phyloP scores from a whole-genome alignment of 805 yeast genomes.

The Cyberlindnera misumaiensis region DNA sequence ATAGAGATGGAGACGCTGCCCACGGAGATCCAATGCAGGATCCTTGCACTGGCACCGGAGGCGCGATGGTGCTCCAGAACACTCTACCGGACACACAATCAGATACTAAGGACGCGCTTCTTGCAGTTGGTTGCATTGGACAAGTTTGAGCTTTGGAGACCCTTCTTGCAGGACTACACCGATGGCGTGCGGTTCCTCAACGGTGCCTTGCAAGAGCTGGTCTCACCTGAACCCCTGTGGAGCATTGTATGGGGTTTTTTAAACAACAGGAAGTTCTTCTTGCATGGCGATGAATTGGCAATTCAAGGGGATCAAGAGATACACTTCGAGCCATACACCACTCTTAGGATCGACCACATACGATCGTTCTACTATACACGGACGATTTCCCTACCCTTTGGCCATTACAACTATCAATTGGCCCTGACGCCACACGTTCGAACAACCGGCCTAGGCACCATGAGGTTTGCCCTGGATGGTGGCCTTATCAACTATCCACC shows the following conservation, averaged over 20 bases:
- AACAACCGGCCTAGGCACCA: slow-evolving; percentile 45
- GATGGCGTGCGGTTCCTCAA: slow-evolving; percentile 26
- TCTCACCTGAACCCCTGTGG: slow-evolving; percentile 32
- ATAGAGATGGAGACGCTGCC: slow-evolving; percentile 27
- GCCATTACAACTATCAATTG: slow-evolving; percentile 17
- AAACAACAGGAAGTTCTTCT: slow-evolving; percentile 46
- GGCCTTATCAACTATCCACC: slow-evolving; percentile 37
- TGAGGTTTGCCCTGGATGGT: slow-evolving; percentile 17
- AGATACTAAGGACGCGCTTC: slow-evolving; percentile 36
- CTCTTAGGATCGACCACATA: slow-evolving; percentile 1
- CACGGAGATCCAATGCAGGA: slow-evolving; percentile 34
- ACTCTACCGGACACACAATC: slow-evolving; percentile 45
- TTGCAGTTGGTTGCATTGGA: slow-evolving; percentile 11
- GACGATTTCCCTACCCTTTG: slow-evolving; percentile 9
- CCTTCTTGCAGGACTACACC: slow-evolving; percentile 2
- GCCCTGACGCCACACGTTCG: slow-evolving; percentile 6
- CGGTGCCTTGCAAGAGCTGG: slow-evolving; percentile 30
- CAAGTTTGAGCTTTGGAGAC: neutral
- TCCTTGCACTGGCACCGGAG: slow-evolving; percentile 29
- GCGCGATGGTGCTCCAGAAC: slow-evolving; percentile 32
- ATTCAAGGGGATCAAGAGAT: slow-evolving; percentile 14
- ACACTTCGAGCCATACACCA: neutral
- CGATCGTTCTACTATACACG: slow-evolving; percentile 9
- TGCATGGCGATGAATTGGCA: slow-evolving; percentile 29
- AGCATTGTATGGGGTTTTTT: slow-evolving; percentile 42